Percentiles rank a stretch among this genome's conserved stretches.
Conservation (phyloP, 257 asterid genomes). For the Rubia yunnanensis region DNA sequence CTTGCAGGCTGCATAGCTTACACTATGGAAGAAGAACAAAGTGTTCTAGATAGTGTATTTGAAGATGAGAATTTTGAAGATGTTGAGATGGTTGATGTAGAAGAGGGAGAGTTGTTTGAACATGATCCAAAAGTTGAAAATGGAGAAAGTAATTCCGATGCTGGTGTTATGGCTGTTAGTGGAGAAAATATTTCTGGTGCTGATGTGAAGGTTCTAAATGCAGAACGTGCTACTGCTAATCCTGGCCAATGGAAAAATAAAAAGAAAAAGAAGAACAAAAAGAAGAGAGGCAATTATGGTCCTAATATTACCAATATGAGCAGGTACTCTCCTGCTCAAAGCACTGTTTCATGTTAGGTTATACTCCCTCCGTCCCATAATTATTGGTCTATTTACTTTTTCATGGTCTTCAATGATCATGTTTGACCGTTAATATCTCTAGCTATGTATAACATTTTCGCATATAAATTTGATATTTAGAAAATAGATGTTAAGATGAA, state of each 20-base stretch:
- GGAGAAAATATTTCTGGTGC: constrained; percentile 25
- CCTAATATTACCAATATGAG: constrained; percentile 47
- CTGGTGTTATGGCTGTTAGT: constrained; percentile 12
- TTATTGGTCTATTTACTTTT: no score
- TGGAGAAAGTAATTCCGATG: constrained; percentile 27
- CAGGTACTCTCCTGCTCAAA: constrained; percentile 33
- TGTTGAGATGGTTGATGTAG: constrained; percentile 77
- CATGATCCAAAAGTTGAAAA: constrained; percentile 29
- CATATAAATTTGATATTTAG: no score
- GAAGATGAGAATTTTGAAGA: constrained; percentile 22
- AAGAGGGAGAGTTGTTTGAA: constrained; percentile 68
- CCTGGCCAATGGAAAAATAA: constrained; percentile 39
- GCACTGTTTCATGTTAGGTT: neutral
- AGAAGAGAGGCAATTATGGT: constrained; percentile 35
- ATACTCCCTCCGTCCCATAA: no score
- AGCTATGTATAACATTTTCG: no score
- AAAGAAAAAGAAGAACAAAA: constrained; percentile 54
- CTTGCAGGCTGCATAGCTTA: neutral
- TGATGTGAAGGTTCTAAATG: constrained; percentile 25
- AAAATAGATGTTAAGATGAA: no score
- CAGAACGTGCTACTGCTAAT: constrained; percentile 22
- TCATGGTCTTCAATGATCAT: no score
- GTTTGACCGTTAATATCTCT: no score
- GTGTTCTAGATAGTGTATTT: neutral
- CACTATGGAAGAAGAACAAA: neutral